These are phyloP conservation scores for Cercospora janseana DNA, from an alignment of 2,329 filamentous ascomycete species.

Conservation along the genomic window DNA sequence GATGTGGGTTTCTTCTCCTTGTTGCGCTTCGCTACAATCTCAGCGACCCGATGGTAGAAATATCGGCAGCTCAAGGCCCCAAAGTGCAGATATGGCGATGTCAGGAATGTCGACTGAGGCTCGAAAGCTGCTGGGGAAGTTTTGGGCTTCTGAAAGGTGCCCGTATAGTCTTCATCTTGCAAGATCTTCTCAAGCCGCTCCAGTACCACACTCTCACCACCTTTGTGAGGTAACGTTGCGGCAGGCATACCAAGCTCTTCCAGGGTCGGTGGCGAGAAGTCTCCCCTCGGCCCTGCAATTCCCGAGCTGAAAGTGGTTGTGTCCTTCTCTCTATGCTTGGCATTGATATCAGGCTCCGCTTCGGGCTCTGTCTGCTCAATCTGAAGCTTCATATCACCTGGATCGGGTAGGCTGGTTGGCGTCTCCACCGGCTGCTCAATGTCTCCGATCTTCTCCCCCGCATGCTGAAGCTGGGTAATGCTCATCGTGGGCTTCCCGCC, in stretches of 20 bases:
- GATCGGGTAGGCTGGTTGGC: constrained; percentile 61
- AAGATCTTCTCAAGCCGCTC: constrained; percentile 59
- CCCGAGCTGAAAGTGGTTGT: constrained; percentile 57
- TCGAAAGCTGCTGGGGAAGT: constrained; percentile 72
- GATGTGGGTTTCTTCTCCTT: constrained; percentile 53
- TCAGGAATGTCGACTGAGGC: constrained; percentile 69
- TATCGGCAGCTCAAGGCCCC: constrained; percentile 67
- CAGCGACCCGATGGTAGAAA: constrained; percentile 70
- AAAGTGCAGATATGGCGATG: constrained; percentile 73
- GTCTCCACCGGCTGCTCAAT: constrained; percentile 61
- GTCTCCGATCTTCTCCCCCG: constrained; percentile 61
- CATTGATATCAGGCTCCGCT: constrained; percentile 60
- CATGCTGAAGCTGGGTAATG: constrained; percentile 62
- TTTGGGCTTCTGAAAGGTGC: constrained; percentile 72
- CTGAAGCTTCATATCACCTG: constrained; percentile 58
- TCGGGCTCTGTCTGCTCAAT: constrained; percentile 58
- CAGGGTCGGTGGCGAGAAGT: constrained; percentile 70
- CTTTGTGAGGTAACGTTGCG: constrained; percentile 65
- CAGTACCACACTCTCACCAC: constrained; percentile 68
- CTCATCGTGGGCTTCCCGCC: constrained; percentile 72
- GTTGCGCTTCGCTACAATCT: constrained; percentile 58
- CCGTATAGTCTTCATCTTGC: constrained; percentile 63
- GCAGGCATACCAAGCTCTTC: constrained; percentile 66
- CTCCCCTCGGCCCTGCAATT: constrained; percentile 64
- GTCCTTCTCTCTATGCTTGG: constrained; percentile 50